Evolutionary conservation across 768 basidiomycete species (phyloP).

Genomic region (Tremella yokohamensis): DNA sequence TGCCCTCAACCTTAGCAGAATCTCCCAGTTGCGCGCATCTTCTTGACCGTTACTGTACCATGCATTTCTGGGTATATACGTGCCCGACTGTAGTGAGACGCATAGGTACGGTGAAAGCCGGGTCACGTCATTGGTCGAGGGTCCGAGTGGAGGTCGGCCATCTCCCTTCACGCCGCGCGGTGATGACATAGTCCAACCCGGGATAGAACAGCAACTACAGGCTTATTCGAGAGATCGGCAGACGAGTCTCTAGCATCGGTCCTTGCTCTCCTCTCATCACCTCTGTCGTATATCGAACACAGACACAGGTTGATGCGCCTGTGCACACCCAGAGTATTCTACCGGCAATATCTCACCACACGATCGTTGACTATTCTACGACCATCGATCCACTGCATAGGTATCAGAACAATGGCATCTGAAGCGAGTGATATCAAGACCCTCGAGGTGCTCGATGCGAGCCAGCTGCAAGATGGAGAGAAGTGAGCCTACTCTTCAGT

Average conservation of each 20-base stretch:
- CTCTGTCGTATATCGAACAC: background rate
- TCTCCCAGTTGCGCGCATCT: no score
- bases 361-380: background rate
- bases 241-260: background rate
- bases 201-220: no score
- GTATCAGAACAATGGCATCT: slow-evolving; percentile 2
- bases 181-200: no score
- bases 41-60: no score
- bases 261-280: background rate
- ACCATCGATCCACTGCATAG: background rate
- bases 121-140: slow-evolving; percentile 3
- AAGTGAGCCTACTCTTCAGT: slow-evolving; percentile 53
- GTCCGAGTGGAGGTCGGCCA: slow-evolving; percentile 2
- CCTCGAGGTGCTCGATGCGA: slow-evolving; percentile 56
- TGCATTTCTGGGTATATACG: no score
- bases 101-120: background rate
- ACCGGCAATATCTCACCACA: background rate
- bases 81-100: no score
- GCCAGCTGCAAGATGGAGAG: slow-evolving; percentile 64
- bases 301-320: slow-evolving; percentile 3
- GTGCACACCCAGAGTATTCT: background rate
- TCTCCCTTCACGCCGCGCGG: no score
- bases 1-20: no score
- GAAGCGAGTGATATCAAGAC: slow-evolving; percentile 17
- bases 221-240: background rate